Conservation (phyloP, 768 basidiomycete genomes). For the Kwoniella bestiolae region DNA sequence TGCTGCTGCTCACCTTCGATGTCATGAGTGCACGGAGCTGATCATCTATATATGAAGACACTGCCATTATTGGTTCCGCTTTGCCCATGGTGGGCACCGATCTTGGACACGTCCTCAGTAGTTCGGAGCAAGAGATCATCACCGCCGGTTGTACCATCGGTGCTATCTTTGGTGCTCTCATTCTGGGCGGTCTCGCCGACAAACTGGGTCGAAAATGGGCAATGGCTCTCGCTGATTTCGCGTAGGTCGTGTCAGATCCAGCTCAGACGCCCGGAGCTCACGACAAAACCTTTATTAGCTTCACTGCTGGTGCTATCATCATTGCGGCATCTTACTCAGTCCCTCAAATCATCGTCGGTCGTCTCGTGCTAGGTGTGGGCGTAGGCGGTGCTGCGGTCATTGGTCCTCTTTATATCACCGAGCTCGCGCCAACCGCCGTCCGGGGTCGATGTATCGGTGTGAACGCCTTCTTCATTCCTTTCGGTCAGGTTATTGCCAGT, state of each 20-base stretch:
- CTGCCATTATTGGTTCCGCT: constrained; percentile 15
- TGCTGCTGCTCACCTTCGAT: too few species aligned
- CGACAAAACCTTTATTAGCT: neutral
- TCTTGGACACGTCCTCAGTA: constrained; percentile 11
- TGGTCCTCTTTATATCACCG: constrained; percentile 28
- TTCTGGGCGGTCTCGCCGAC: constrained; percentile 19
- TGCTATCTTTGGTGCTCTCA: constrained; percentile 25
- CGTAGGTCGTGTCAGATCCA: neutral
- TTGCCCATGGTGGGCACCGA: constrained; percentile 19
- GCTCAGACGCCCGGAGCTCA: neutral
- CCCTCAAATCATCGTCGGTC: constrained; percentile 33
- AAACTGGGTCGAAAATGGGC: constrained; percentile 24
- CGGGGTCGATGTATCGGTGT: constrained; percentile 29
- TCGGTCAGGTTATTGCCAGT: constrained; percentile 18
- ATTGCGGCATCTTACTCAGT: constrained; percentile 25
- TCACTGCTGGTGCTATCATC: constrained; percentile 18
- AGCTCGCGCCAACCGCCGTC: constrained; percentile 27
- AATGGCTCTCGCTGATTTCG: constrained; percentile 21
- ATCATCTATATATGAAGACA: neutral
- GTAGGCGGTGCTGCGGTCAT: constrained; percentile 31
- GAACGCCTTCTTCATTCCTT: constrained; percentile 32
- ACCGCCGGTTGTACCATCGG: constrained; percentile 30
- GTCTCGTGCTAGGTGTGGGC: constrained; percentile 30
- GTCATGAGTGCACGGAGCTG: neutral
- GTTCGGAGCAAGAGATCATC: constrained; percentile 27